Evolutionary conservation across 2,329 filamentous ascomycete genomes (phyloP).

Genomic region (Fonsecaea nubica): DNA sequence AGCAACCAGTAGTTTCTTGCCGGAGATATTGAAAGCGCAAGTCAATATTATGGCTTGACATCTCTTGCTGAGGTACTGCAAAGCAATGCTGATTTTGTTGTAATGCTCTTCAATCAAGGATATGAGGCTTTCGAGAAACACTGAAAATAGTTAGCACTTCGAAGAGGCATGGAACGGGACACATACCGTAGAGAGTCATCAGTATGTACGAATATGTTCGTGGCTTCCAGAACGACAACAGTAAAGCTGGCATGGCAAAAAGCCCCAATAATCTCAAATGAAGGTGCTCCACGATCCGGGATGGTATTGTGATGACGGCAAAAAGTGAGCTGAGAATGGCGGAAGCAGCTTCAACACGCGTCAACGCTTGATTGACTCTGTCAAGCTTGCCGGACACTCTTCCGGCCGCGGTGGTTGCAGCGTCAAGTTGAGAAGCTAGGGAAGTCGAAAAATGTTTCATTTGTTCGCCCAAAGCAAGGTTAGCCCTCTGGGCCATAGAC

Average conservation of each 20-base stretch:
- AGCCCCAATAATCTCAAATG: constrained; percentile 27
- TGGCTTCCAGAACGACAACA: constrained; percentile 30
- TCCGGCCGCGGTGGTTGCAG: constrained; percentile 24
- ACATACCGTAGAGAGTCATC: constrained; percentile 31
- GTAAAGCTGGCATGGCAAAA: constrained; percentile 21
- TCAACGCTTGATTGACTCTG: constrained; percentile 32
- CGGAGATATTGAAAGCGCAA: not conserved
- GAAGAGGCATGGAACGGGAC: not conserved
- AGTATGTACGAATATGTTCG: constrained; percentile 27
- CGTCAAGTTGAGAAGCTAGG: constrained; percentile 31
- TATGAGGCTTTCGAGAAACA: constrained; percentile 29
- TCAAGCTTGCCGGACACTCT: constrained; percentile 29
- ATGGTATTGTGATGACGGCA: constrained; percentile 27
- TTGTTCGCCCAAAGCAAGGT: constrained; percentile 19
- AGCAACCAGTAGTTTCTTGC: not conserved
- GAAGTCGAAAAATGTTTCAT: constrained; percentile 22
- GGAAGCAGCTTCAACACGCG: constrained; percentile 29
- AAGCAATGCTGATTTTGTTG: constrained; percentile 1
- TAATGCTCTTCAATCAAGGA: constrained; percentile 25
- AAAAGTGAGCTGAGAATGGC: constrained; percentile 27
- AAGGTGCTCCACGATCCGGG: constrained; percentile 22
- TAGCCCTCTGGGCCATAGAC: constrained; percentile 22
- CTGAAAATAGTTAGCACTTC: constrained; percentile 19
- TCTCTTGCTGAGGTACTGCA: constrained; percentile 2
- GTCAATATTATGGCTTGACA: constrained; percentile 11